Percentiles rank a stretch among this genome's conserved stretches.
Conservation (phyloP, 306 rosid genomes). For the Prunus dulcis region DNA sequence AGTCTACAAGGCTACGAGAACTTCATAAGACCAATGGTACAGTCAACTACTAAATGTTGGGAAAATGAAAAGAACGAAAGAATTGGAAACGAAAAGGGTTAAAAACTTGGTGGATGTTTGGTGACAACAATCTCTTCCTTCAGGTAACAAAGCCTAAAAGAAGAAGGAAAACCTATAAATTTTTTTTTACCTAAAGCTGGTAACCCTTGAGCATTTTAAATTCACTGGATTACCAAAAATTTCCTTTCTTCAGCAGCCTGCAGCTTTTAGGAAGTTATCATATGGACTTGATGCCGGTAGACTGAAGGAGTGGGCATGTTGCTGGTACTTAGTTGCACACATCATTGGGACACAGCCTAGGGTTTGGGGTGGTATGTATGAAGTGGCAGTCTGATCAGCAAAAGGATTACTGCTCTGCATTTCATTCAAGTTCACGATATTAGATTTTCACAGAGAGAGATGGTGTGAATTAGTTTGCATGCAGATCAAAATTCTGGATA, state of each 20-base stretch:
- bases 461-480: neutral
- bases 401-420: conserved; percentile 49
- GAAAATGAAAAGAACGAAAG: conserved; percentile 11
- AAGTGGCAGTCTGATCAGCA: conserved; percentile 29
- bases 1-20: neutral
- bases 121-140: conserved; percentile 1
- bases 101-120: conserved; percentile 2
- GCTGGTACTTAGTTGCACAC: conserved; percentile 52
- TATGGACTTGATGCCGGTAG: conserved; percentile 85
- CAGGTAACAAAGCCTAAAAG: neutral
- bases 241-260: conserved; percentile 59
- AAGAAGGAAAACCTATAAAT: neutral
- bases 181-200: neutral
- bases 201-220: neutral
- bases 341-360: conserved; percentile 20
- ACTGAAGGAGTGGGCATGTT: conserved; percentile 43
- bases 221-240: neutral
- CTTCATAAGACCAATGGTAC: neutral
- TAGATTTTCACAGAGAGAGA: conserved; percentile 19
- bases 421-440: conserved; percentile 24
- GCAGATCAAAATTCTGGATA: neutral
- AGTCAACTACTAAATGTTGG: neutral
- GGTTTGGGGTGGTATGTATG: conserved; percentile 25
- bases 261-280: conserved; percentile 89
- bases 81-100: conserved; percentile 2